Conservation (phyloP, 768 basidiomycete species). For the Trametes maxima region DNA sequence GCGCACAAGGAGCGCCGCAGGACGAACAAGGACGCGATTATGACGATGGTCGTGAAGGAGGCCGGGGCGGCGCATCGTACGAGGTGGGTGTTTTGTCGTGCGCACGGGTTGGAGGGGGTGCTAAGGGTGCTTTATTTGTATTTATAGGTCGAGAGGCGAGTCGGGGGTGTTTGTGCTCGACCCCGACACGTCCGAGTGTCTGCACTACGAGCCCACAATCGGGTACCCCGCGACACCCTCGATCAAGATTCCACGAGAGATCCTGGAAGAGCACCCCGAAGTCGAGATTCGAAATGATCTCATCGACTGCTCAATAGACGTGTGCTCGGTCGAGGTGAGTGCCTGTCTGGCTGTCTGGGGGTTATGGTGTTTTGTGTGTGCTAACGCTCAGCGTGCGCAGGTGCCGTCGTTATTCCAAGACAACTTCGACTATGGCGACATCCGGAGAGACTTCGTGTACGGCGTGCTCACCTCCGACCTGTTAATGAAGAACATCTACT, state of each 20-base stretch:
- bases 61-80: constrained; percentile 72
- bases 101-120: not conserved
- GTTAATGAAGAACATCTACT: constrained; percentile 92
- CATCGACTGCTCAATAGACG: constrained; percentile 86
- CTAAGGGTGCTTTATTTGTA: not conserved
- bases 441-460: constrained; percentile 91
- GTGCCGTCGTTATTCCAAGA: constrained; percentile 97
- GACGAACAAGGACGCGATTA: constrained; percentile 89
- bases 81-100: constrained; percentile 49
- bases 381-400: constrained; percentile 40
- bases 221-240: constrained; percentile 66
- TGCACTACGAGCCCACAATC: constrained; percentile 81
- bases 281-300: constrained; percentile 88
- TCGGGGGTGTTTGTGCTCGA: constrained; percentile 81
- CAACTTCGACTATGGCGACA: constrained; percentile 95
- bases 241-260: constrained; percentile 75
- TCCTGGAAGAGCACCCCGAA: constrained; percentile 71
- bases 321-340: constrained; percentile 88
- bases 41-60: constrained; percentile 94
- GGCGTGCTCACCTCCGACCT: constrained; percentile 94
- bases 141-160: constrained; percentile 65
- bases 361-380: not conserved
- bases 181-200: constrained; percentile 72
- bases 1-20: constrained; percentile 87
- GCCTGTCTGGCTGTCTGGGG: constrained; percentile 20